phyloP scores from a whole-genome alignment of 2,329 filamentous ascomycete genomes.

The Monilinia aucupariae region DNA sequence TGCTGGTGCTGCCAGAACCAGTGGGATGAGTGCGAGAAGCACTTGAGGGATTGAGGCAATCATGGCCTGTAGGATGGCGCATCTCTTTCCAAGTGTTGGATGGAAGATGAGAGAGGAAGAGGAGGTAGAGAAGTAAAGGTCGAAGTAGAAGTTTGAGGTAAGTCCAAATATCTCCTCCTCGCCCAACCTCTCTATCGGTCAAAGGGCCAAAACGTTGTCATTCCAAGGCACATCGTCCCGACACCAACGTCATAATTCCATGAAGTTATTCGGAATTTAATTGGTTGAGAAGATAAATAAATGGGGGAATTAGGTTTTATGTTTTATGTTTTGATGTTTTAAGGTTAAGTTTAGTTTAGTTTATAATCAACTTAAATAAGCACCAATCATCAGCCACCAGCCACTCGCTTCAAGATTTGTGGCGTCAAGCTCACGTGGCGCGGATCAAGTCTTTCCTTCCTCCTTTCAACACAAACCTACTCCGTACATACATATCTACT shows the following conservation, averaged over 20 bases:
- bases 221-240: background rate
- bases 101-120: too few relatives aligned
- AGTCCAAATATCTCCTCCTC: background rate
- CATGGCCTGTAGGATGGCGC: background rate
- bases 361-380: too few relatives aligned
- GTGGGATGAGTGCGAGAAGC: constrained; percentile 25
- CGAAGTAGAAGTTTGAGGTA: background rate
- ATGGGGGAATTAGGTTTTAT: too few relatives aligned
- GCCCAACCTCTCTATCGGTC: background rate
- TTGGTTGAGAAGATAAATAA: too few relatives aligned
- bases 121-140: too few relatives aligned
- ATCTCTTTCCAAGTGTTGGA: background rate
- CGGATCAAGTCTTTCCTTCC: too few relatives aligned
- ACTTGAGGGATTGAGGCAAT: constrained; percentile 14
- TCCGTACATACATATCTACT: too few relatives aligned
- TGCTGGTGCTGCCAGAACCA: constrained; percentile 28
- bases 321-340: background rate
- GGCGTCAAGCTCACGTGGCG: too few relatives aligned
- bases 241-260: constrained; percentile 1
- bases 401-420: too few relatives aligned
- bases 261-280: background rate
- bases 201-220: too few relatives aligned
- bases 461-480: too few relatives aligned
- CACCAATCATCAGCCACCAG: too few relatives aligned
- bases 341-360: background rate